phyloP scores from a whole-genome alignment of 129 eudicot genomes.

The Solidago caesia region DNA sequence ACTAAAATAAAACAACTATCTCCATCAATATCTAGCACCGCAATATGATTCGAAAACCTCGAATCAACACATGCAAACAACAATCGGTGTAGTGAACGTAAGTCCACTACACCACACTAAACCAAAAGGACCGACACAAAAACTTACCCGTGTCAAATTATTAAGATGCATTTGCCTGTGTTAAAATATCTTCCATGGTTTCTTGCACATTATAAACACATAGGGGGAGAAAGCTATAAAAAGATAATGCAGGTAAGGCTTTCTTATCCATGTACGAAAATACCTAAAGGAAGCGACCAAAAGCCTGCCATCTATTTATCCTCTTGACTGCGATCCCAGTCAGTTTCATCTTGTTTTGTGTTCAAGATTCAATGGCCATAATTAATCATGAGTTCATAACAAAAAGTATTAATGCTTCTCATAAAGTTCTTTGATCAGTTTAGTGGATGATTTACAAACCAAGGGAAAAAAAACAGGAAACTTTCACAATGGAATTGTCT shows the following conservation, averaged over 20 bases:
- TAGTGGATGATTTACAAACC: constrained; percentile 15
- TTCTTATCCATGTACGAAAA: constrained; percentile 25
- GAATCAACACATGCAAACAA: too few species aligned
- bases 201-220: background rate
- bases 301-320: constrained; percentile 33
- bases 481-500: background rate
- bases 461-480: background rate
- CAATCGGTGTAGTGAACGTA: too few species aligned
- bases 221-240: constrained; percentile 17
- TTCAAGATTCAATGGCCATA: constrained; percentile 33
- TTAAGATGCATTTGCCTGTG: constrained; percentile 2
- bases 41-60: too few species aligned
- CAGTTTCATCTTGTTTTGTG: constrained; percentile 32
- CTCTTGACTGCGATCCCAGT: constrained; percentile 33
- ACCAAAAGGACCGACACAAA: too few species aligned
- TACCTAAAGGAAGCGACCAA: constrained; percentile 27
- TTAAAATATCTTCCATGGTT: background rate
- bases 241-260: constrained; percentile 34
- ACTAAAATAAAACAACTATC: too few species aligned
- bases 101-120: too few species aligned
- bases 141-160: background rate
- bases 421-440: constrained; percentile 16
- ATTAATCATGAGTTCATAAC: constrained; percentile 22
- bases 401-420: constrained; percentile 22
- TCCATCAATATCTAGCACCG: too few species aligned